Percentiles rank a stretch among this genome's conserved stretches.
Conservation (phyloP, 768 basidiomycete species). For the Tephrocybe rancida region DNA sequence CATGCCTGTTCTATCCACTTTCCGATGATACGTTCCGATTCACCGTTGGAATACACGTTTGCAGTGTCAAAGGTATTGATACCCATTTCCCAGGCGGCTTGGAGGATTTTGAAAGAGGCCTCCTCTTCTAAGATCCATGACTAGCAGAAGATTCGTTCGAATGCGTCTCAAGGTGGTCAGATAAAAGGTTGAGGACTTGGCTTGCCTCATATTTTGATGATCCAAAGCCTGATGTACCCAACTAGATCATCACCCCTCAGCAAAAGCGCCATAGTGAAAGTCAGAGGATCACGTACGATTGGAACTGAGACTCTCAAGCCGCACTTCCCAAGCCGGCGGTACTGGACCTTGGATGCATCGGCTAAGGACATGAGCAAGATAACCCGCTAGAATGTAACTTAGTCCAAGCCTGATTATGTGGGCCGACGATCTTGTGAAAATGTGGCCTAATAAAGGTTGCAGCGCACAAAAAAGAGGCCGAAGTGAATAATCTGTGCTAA, state of each 20-base stretch:
- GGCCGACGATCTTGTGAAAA: no score
- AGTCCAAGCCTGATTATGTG: no score
- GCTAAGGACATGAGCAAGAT: no score
- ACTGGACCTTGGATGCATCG: neutral
- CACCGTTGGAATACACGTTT: slow-evolving; percentile 4
- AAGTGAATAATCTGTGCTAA: no score
- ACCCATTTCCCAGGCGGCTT: slow-evolving; percentile 3
- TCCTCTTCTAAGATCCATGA: neutral
- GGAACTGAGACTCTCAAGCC: neutral
- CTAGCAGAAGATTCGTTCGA: no score
- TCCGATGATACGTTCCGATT: neutral
- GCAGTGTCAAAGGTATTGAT: slow-evolving; percentile 6
- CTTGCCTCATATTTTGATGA: neutral
- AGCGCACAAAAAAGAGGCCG: no score
- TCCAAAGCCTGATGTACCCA: neutral
- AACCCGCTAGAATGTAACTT: no score
- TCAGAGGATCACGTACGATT: neutral
- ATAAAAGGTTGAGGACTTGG: neutral
- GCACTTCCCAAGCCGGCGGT: neutral
- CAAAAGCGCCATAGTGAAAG: neutral
- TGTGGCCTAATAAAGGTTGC: no score
- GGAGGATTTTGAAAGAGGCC: neutral
- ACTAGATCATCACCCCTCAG: no score
- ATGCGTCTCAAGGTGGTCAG: neutral
- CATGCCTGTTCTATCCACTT: neutral